These are phyloP conservation scores for Aquilaria yunnanensis DNA, from an alignment of 345 rosid genomes.

Conservation along the genomic window DNA sequence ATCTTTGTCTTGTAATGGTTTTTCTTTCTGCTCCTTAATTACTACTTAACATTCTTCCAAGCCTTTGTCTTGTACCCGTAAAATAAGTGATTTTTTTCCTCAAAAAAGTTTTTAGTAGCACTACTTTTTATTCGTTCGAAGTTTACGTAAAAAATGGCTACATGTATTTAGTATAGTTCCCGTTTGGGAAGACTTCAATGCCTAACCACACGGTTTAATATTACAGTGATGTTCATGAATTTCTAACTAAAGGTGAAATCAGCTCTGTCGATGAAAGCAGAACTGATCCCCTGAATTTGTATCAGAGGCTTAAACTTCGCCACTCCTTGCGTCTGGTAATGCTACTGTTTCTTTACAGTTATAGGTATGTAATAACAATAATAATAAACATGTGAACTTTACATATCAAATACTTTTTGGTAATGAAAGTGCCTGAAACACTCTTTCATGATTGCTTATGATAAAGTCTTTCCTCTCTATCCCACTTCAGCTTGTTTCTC, in stretches of 20 bases:
- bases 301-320: conserved; percentile 3
- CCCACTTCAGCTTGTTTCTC: too few species aligned
- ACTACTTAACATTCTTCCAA: not conserved
- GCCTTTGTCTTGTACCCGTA: not conserved
- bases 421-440: too few species aligned
- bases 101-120: not conserved
- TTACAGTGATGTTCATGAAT: conserved; percentile 11
- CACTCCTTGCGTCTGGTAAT: conserved; percentile 10
- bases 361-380: too few species aligned
- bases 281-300: conserved; percentile 7
- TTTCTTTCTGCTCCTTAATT: not conserved
- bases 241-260: conserved; percentile 4
- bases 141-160: not conserved
- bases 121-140: not conserved
- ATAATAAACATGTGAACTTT: too few species aligned
- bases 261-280: not conserved
- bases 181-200: not conserved
- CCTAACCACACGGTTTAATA: not conserved
- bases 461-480: too few species aligned
- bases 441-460: too few species aligned
- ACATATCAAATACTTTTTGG: too few species aligned
- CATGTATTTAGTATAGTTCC: not conserved
- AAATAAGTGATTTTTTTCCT: not conserved
- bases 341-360: not conserved
- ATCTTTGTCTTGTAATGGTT: not conserved